Evolutionary conservation across 2,329 filamentous ascomycete genomes (phyloP), one percentile per base, ranked within the genome.

Genomic region (Sclerotinia borealis): DNA sequence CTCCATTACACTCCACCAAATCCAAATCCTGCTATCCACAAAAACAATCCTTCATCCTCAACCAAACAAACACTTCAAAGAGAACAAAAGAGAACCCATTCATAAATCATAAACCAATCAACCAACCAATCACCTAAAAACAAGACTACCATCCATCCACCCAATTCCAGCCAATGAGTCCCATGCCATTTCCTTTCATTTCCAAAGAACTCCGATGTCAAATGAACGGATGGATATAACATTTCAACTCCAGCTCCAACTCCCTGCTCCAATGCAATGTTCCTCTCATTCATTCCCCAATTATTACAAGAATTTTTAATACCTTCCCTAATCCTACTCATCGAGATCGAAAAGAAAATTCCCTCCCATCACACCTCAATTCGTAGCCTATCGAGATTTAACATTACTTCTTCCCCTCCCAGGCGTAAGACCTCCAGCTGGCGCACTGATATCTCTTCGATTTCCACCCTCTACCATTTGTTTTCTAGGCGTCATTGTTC

Each of bases 401-500:
- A 41, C 31, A 10, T 62, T 50, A 19, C 60, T 65, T 65, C 70
- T 67, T 25, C 68, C 70, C 31, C 71, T 62, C 4, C 66, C 66
- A 55, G 63, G 64, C 2, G 67, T 71, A 60, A 64, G 70, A 41
- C 69, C 55, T n/a, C 71, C 66, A 41, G 69, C 68, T 37, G 72
- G 72, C 1, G 72, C 72, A 65, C 70, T 72, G 19, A 73, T 72
- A 65, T 74, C 73, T 60, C 72, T 64, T 56, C 73, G 65, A 11
- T 22, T 59, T 29, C 49, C 65, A 19, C 68, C 68, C 49, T 72
- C 71, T 11, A 71, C 64, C 69, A 72, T 72, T 34, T 71, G 68
- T 58, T 83, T 85, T 66, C 80, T 78, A 11, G 85, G 85, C 47
- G 87, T 89, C 65, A 81, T 78, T 7, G 84, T 81, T 2, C 84